Base-by-base conservation (phyloP, 73 alveolate genomes). In the Blepharisma stoltei region DNA sequence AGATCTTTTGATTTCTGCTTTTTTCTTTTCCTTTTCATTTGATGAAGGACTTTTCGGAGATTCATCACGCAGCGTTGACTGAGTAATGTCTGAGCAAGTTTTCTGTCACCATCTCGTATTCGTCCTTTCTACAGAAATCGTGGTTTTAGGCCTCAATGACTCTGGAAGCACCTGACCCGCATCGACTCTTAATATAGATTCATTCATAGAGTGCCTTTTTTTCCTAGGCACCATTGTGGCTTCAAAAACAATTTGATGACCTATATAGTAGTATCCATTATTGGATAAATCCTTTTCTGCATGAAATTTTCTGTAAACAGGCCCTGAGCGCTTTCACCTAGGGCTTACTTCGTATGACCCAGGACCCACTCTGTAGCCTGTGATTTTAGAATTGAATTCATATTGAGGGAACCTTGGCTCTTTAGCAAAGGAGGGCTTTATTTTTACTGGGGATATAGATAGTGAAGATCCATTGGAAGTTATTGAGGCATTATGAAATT, bases 401-500 rank as follows among this genome's bases (percentile, higher is more conserved):
- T 60, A 60, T 25, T 60, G 73, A 60, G 73, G 73, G 23, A 60
- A 60, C 45, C 73, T 14, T 5, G 14, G 14, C 2, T n/a, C 73
- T 18, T 14, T n/a, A 9, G 73, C 14, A 60, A 60, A 60, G 23
- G 49, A 14, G 11, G 73, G 14, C 46, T 60, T 60, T 25, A 9
- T n/a, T 60, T 5, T 60, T 60, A 8, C 18, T 60, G 14, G 14
- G 23, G 14, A 38, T 4, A 14, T 11, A 25, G 23, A 25, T 60
- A 60, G 23, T 9, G 73, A 25, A 20, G 37, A 41, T 44, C 85
- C 85, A 44, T 54, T 55, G 49, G 38, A 25, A 41, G 71, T 68
- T 37, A 83, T 80, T 6, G 20, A 43, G 11, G 91, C 67, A 48
- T 70, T 48, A 41, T 81, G 80, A 68, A 71, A 80, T 18, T 80